Evolutionary conservation across 129 eudicot species (phyloP), one percentile per base, ranked within the genome.

Genomic region (Calendula officinalis): DNA sequence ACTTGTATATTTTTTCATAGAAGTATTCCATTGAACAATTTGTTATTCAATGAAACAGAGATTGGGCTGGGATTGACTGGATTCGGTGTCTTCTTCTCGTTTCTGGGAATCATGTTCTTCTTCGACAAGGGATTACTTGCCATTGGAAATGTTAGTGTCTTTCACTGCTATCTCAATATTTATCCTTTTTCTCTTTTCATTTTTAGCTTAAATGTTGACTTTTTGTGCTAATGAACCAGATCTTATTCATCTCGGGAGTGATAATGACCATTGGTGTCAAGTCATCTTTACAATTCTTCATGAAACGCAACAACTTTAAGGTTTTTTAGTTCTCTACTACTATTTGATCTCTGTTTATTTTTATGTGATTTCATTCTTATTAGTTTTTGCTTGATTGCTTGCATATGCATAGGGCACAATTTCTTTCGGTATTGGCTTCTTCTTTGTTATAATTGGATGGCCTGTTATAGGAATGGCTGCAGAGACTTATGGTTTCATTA

Each of bases 61-160:
- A 84, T 87, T 54, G 95, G 95, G 55, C 82, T 87, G 3, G 95
- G 95, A 43, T 72, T 87, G 91, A 87, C 91, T 8, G 95, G 95
- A 49, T 87, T 87, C 66, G 95, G 95, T 32, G 78, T 84, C 35
- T 84, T 87, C 60, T 87, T 87, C 86, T 87, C 95, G n/a, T 73
- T 84, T 75, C 51, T 87, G 82, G 95, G 95, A 45, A 72, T 87
- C 63, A 72, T 87, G 42, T 81, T 84, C 78, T 87, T 87, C 80
- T 87, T 87, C 32, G 95, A 87, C 77, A 87, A 87, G 70, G 95
- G 95, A 50, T 63, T 84, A 10, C 75, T 87, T 64, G 95, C 95
- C 60, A 87, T 87, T 62, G 95, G 95, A 72, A 84, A 87, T 67
- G 95, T 84, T 68, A 67, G 91, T 72, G n/a, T 54, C 64, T 46